Evolutionary conservation across 495 filamentous ascomycete species (phyloP), one percentile per base, ranked within the genome.

Genomic region (Peziza echinospora): DNA sequence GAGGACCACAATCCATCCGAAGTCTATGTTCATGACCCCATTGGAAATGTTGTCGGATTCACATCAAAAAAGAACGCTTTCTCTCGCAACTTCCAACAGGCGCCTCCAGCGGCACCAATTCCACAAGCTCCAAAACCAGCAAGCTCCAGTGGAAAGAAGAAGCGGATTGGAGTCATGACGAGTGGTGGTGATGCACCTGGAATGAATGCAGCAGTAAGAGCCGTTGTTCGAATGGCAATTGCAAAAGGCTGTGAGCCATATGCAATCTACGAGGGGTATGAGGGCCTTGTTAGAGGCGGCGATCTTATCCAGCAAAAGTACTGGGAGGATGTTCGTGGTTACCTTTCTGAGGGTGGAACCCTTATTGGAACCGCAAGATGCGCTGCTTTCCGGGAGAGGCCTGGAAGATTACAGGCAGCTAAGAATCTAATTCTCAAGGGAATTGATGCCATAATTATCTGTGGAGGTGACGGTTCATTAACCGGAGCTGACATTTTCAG

Each of bases 251-350:
- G 89, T 63, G 82, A 91, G 49, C 72, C 84, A 45, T 99, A 78
- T 55, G 83, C 77, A 55, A 71, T 99, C 54, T 86, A 81, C 62
- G 91, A 99, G 64, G 91, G 91, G 43, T 99, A 96, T 66, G 82
- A 94, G 54, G 91, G 91, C 23, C 71, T 99, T 41, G 91, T 99
- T 13, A 71, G 80, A 51, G 89, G 87, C 56, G 82, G 84, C 8
- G 71, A 80, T 52, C 72, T 89, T 62, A 97, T 97, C 62, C 72
- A 73, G 46, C 73, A 85, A 65, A 74, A 91, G 71, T 64, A 72
- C 42, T 99, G 91, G 91, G 75, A 87, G 49, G 89, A 94, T 63
- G 91, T 99, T 39, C 80, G 91, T 44, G 89, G 91, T 47, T 96
- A 77, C 71, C 70, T 92, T 42, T 89, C 83, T 5, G 85, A 92